These are phyloP conservation scores for Russula olivacea DNA, from an alignment of 768 basidiomycete genomes.

Conservation along the genomic window DNA sequence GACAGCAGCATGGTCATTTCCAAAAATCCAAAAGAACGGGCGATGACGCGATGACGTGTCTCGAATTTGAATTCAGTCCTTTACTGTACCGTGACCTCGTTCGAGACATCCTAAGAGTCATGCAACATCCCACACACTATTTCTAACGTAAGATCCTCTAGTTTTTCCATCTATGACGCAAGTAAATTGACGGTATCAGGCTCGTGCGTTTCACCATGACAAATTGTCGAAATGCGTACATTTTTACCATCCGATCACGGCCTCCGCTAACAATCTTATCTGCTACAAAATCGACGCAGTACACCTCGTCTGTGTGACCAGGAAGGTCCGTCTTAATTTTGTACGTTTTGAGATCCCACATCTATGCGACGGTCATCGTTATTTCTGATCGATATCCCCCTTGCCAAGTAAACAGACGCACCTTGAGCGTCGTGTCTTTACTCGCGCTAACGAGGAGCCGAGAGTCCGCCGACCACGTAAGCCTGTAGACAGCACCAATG, in stretches of 20 bases:
- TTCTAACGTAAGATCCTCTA: constrained; percentile 1
- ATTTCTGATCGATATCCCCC: not conserved
- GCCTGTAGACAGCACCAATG: constrained; percentile 87
- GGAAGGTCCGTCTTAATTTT: constrained; percentile 93
- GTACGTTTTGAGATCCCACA: constrained; percentile 96
- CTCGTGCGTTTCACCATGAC: not conserved
- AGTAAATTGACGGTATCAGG: not conserved
- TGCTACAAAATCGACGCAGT: constrained; percentile 98
- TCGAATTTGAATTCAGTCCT: not conserved
- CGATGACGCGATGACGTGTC: too few species aligned
- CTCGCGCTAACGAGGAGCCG: constrained; percentile 89
- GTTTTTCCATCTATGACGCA: constrained; percentile 23
- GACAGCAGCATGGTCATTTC: not conserved
- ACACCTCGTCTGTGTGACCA: constrained; percentile 96
- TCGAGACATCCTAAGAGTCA: not conserved
- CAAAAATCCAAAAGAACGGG: not conserved
- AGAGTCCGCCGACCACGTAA: constrained; percentile 94
- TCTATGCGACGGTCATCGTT: constrained; percentile 40
- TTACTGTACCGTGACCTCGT: not conserved
- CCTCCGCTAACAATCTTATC: constrained; percentile 99
- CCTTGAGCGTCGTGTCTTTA: constrained; percentile 95
- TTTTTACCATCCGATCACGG: constrained; percentile 84
- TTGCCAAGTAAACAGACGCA: constrained; percentile 32
- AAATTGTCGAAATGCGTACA: constrained; percentile 47
- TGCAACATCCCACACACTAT: not conserved